Conservation (phyloP, 2,329 filamentous ascomycete genomes). For the Phymatotrichopsis omnivora region DNA sequence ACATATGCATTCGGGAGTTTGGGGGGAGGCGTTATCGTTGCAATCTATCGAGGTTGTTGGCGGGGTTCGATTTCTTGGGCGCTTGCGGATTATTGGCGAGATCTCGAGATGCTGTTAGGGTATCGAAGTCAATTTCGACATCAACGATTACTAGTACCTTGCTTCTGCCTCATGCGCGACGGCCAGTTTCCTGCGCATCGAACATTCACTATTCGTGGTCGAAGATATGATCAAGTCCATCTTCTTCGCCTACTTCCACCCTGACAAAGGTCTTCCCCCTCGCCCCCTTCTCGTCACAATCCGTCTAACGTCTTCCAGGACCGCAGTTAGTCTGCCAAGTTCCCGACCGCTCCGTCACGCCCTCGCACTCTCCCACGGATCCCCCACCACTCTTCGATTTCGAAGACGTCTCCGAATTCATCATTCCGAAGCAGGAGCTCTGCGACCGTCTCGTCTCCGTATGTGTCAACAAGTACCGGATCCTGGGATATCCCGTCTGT, state of each 20-base stretch:
- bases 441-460: conserved; percentile 84
- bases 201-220: too few species aligned
- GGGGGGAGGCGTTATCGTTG: too few species aligned
- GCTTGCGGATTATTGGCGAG: too few species aligned
- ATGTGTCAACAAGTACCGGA: conserved; percentile 60
- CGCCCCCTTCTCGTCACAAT: conserved; percentile 1
- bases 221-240: conserved; percentile 50
- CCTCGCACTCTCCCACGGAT: conserved; percentile 33
- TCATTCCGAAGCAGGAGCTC: conserved; percentile 90
- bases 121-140: too few species aligned
- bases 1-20: too few species aligned
- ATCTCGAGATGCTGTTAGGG: too few species aligned
- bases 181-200: too few species aligned
- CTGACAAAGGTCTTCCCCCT: conserved; percentile 46
- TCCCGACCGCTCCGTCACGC: conserved; percentile 48
- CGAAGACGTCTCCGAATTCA: conserved; percentile 75
- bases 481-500: conserved; percentile 82
- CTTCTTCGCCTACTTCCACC: conserved; percentile 60
- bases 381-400: conserved; percentile 66
- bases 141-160: too few species aligned
- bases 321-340: conserved; percentile 56
- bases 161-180: too few species aligned
- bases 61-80: too few species aligned
- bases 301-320: conserved; percentile 36
- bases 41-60: too few species aligned